These are phyloP conservation scores for Fusarium sp. DNA, from an alignment of 2,329 filamentous ascomycete genomes.

Conservation along the genomic window DNA sequence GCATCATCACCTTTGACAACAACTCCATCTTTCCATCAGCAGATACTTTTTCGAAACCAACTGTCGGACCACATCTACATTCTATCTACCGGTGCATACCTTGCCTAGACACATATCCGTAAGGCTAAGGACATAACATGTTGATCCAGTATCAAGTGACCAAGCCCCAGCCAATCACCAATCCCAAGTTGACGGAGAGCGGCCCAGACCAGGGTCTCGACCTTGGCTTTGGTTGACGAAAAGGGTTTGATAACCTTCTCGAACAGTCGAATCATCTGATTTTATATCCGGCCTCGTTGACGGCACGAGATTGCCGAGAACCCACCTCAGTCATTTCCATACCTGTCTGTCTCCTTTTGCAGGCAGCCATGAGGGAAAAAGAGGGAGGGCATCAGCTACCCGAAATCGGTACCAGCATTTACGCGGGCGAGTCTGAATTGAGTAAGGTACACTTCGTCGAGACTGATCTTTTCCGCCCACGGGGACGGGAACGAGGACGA, in stretches of 20 bases:
- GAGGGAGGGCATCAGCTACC: too few relatives aligned
- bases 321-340: conserved; percentile 16
- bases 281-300: conserved; percentile 20
- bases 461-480: conserved; percentile 29
- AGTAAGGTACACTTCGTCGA: conserved; percentile 26
- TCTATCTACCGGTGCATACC: background rate
- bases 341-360: conserved; percentile 8
- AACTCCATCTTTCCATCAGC: conserved; percentile 12
- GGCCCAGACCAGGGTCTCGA: conserved; percentile 12
- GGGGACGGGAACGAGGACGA: conserved; percentile 14
- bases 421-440: conserved; percentile 31
- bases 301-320: conserved; percentile 39
- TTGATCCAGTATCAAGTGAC: background rate
- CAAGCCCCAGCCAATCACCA: conserved; percentile 24
- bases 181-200: conserved; percentile 1
- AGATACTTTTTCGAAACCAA: background rate
- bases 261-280: conserved; percentile 28
- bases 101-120: too few relatives aligned
- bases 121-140: conserved; percentile 1
- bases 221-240: conserved; percentile 32
- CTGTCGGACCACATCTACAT: conserved; percentile 11
- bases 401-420: conserved; percentile 26
- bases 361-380: conserved; percentile 3
- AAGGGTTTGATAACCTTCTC: conserved; percentile 21
- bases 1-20: background rate